phyloP scores from a whole-genome alignment of 768 basidiomycete species.

The Lentinula edodes region DNA sequence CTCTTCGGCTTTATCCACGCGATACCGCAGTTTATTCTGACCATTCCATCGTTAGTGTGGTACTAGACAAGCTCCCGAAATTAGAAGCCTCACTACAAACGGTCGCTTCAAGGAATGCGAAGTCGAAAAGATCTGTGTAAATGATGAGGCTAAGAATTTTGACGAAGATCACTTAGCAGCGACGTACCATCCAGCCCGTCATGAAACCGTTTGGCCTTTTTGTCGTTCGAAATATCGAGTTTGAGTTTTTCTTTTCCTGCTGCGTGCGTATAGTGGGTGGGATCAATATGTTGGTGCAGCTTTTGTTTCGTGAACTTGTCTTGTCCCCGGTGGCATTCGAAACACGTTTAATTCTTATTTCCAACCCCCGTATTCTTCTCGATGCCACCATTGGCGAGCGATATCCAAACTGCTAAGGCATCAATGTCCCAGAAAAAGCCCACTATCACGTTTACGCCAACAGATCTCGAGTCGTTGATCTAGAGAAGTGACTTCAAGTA shows the following conservation, averaged over 20 bases:
- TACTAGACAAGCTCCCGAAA: not conserved
- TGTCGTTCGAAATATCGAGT: conserved; percentile 51
- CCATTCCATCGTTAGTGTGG: too few species aligned
- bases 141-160: too few species aligned
- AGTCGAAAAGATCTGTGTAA: not conserved
- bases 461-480: conserved; percentile 2
- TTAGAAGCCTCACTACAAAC: not conserved
- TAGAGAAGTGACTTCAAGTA: conserved; percentile 72
- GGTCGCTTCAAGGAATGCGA: too few species aligned
- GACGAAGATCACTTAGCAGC: not conserved
- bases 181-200: too few species aligned
- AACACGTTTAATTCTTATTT: not conserved
- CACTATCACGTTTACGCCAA: not conserved
- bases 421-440: conserved; percentile 43
- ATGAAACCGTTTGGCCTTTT: conserved; percentile 33
- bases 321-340: not conserved
- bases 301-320: conserved; percentile 4
- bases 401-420: conserved; percentile 48
- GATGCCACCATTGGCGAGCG: conserved; percentile 20
- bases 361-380: conserved; percentile 9
- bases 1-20: too few species aligned
- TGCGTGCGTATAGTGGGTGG: not conserved
- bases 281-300: not conserved
- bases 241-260: conserved; percentile 21
- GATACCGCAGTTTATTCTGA: too few species aligned